phyloP scores from a whole-genome alignment of 768 basidiomycete genomes.

The Mycena crocata region DNA sequence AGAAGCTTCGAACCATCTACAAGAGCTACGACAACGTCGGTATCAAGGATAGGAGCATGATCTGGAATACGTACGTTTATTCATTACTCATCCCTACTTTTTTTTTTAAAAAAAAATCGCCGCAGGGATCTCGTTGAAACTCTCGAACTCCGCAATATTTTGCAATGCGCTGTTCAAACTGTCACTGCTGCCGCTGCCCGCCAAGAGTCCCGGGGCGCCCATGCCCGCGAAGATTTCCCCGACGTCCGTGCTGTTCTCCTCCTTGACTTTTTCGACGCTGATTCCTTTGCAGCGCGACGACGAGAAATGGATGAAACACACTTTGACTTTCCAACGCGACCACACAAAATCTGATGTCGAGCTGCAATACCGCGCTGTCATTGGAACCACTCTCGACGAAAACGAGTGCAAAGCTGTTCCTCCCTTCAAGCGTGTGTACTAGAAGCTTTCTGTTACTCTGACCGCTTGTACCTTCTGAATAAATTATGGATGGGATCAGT shows the following conservation, averaged over 20 bases:
- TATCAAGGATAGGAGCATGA: conserved; percentile 98
- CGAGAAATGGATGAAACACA: conserved; percentile 94
- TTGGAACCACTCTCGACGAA: conserved; percentile 89
- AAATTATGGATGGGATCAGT: conserved; percentile 19
- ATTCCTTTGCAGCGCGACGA: conserved; percentile 81
- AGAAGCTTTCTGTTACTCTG: conserved; percentile 36
- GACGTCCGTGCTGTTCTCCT: conserved; percentile 64
- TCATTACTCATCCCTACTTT: conserved; percentile 1
- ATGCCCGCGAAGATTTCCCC: conserved; percentile 98
- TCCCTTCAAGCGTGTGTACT: conserved; percentile 98
- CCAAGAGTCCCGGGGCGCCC: conserved; percentile 98
- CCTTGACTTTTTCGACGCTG: background rate
- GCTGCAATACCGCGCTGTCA: conserved; percentile 91
- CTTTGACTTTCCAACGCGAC: conserved; percentile 92
- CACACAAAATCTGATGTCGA: conserved; percentile 82
- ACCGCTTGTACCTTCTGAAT: conserved; percentile 14
- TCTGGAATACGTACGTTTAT: conserved; percentile 93
- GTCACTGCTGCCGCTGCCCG: conserved; percentile 93
- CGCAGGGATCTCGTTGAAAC: conserved; percentile 95
- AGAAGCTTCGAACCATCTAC: conserved; percentile 88
- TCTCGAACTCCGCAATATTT: conserved; percentile 93
- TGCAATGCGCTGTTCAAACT: conserved; percentile 96
- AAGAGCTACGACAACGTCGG: conserved; percentile 91
- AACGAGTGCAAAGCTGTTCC: conserved; percentile 97
- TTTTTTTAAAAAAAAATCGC: conserved; percentile 16